Percentiles rank a stretch among this genome's conserved stretches.
Evolutionary conservation across 208 protist species (phyloP).

Genomic region (Vickermania ingenoplastis): DNA sequence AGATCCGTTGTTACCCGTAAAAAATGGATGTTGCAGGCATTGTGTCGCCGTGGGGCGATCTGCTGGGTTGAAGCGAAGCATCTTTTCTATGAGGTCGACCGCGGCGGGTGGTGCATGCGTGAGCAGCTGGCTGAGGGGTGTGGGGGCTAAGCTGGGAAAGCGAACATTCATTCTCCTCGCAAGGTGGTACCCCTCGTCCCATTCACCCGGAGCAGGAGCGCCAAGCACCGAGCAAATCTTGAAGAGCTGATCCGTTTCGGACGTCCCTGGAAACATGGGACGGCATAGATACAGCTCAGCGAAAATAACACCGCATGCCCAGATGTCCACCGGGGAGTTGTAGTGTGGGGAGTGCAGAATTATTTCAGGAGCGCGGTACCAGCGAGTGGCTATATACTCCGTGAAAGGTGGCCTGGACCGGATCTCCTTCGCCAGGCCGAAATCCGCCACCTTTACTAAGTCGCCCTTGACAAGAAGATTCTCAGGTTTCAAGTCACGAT

Average conservation of each 20-base stretch:
- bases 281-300: constrained; percentile 92
- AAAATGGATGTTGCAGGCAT: constrained; percentile 94
- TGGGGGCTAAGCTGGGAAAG: constrained; percentile 88
- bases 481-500: constrained; percentile 92
- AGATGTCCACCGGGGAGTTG: constrained; percentile 96
- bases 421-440: constrained; percentile 94
- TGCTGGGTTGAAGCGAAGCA: constrained; percentile 92
- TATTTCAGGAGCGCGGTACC: constrained; percentile 97
- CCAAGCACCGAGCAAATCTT: constrained; percentile 96
- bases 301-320: constrained; percentile 94
- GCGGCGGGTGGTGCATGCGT: constrained; percentile 85
- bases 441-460: constrained; percentile 96
- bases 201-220: constrained; percentile 57
- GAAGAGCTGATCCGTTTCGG: constrained; percentile 93
- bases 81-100: constrained; percentile 93
- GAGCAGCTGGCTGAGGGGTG: constrained; percentile 86
- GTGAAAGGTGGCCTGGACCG: constrained; percentile 95
- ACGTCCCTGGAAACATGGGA: constrained; percentile 94
- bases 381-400: constrained; percentile 98
- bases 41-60: constrained; percentile 92
- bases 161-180: constrained; percentile 88
- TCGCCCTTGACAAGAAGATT: constrained; percentile 87
- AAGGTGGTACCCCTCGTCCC: constrained; percentile 91
- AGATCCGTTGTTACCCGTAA: constrained; percentile 67
- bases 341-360: constrained; percentile 97